Evolutionary conservation across 179 eudicot species (phyloP).

Genomic region (Actinidia chinensis): DNA sequence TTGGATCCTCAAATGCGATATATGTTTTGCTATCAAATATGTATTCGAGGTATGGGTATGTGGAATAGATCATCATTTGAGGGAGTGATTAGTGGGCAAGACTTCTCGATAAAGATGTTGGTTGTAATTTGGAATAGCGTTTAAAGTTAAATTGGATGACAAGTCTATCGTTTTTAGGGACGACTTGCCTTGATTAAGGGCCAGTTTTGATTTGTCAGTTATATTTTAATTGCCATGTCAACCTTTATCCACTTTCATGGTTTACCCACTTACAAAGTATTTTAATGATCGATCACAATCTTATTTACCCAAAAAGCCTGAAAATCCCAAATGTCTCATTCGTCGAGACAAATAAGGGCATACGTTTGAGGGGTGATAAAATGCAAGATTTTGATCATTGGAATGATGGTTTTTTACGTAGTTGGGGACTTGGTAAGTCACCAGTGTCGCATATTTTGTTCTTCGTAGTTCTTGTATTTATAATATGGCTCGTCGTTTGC

Average conservation of each 20-base stretch:
- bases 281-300: background rate
- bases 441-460: background rate
- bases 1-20: constrained; percentile 62
- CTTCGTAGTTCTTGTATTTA: no score
- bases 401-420: background rate
- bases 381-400: background rate
- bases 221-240: no score
- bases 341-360: background rate
- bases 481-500: no score
- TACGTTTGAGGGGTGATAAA: no score
- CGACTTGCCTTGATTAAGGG: background rate
- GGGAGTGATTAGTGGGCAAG: constrained; percentile 46
- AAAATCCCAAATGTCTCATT: background rate
- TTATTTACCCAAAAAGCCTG: background rate
- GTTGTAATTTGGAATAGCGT: constrained; percentile 57
- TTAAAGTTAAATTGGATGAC: constrained; percentile 15
- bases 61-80: constrained; percentile 51
- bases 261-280: background rate
- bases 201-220: no score
- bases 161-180: background rate
- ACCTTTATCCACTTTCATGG: no score
- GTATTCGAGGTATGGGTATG: constrained; percentile 56
- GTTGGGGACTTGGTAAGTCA: background rate
- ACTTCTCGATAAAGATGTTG: constrained; percentile 62
- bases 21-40: constrained; percentile 56